phyloP scores from a whole-genome alignment of 225 moss, liverwort and hornwort genomes.

The Asterella californica region DNA sequence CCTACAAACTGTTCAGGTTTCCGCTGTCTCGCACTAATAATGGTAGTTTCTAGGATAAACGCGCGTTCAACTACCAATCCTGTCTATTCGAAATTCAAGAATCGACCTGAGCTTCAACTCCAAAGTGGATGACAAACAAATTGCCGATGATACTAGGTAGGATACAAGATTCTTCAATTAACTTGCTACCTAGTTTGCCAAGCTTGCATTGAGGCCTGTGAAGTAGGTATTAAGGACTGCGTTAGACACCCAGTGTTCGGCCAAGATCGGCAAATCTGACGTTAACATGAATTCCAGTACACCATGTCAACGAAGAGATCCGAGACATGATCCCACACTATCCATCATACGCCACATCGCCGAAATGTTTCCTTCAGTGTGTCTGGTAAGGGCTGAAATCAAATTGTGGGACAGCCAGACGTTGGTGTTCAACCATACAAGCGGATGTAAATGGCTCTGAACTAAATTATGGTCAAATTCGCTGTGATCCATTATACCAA shows the following conservation, averaged over 20 bases:
- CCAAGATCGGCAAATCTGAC: constrained; percentile 1
- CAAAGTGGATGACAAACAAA: neutral
- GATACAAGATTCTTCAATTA: constrained; percentile 8
- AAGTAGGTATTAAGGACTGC: neutral
- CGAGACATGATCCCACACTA: neutral
- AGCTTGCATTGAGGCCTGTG: neutral
- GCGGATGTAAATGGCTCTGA: neutral
- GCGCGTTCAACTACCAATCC: too few species aligned
- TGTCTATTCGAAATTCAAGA: neutral
- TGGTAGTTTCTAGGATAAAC: too few species aligned
- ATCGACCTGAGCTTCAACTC: neutral
- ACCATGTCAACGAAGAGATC: neutral
- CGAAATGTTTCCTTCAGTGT: neutral
- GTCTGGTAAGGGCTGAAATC: constrained; percentile 1
- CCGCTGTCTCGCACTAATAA: too few species aligned
- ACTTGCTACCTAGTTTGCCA: neutral
- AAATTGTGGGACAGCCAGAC: neutral
- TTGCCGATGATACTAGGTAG: neutral
- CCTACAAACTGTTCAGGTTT: too few species aligned
- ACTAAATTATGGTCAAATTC: neutral
- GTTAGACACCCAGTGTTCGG: neutral
- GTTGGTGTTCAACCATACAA: neutral
- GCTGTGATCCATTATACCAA: too few species aligned
- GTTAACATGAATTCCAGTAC: neutral
- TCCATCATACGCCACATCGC: neutral